Conservation (phyloP, 805 yeast species). For the Zygosaccharomyces bisporus region DNA sequence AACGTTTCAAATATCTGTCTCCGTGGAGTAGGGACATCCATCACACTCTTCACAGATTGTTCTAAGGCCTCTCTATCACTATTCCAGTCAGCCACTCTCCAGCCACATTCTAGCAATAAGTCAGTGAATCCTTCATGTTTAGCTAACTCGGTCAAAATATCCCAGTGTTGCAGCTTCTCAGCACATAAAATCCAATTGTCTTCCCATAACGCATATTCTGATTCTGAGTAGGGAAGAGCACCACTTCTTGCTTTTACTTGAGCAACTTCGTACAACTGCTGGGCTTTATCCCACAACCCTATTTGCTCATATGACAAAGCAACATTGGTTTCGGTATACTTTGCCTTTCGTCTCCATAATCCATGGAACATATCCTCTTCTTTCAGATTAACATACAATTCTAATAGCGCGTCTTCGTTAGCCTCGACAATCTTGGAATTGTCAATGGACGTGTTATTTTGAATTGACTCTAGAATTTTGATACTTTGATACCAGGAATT, state of each 20-base stretch:
- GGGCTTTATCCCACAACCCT: conserved; percentile 92
- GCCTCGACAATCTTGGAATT: conserved; percentile 76
- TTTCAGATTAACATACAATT: conserved; percentile 79
- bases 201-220: conserved; percentile 96
- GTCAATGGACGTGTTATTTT: conserved; percentile 55
- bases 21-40: conserved; percentile 98
- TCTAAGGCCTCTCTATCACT: conserved; percentile 92
- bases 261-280: conserved; percentile 90
- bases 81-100: conserved; percentile 99
- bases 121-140: conserved; percentile 98
- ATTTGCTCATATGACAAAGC: conserved; percentile 93
- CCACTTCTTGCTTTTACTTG: conserved; percentile 96
- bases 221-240: conserved; percentile 88
- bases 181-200: conserved; percentile 98
- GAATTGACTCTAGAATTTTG: conserved; percentile 72
- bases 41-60: conserved; percentile 88
- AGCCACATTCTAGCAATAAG: conserved; percentile 92
- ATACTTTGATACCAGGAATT: conserved; percentile 91
- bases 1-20: conserved; percentile 95
- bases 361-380: conserved; percentile 98
- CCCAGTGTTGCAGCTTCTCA: conserved; percentile 97
- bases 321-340: conserved; percentile 86
- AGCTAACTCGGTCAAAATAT: conserved; percentile 89
- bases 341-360: conserved; percentile 94
- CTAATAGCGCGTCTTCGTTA: conserved; percentile 85